Evolutionary conservation across 148 eudicot genomes (phyloP).

Genomic region (Amaranthus palmeri): DNA sequence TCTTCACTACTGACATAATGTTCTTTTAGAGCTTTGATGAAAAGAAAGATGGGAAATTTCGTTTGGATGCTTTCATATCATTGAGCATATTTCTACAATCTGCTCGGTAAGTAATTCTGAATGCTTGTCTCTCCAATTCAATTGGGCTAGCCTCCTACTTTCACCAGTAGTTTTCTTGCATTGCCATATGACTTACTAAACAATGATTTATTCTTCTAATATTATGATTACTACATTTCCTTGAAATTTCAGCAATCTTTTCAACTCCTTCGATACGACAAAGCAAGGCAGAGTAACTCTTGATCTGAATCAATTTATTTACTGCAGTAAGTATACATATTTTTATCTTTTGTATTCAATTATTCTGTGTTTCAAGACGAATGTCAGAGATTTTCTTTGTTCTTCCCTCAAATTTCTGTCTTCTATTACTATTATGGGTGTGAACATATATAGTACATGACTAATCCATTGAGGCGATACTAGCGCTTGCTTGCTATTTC

Average conservation of each 20-base stretch:
- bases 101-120: slow-evolving; percentile 48
- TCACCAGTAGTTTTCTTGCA: not conserved
- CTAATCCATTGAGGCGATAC: too few relatives aligned
- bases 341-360: not conserved
- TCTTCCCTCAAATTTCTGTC: too few relatives aligned
- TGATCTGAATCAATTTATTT: slow-evolving; percentile 81
- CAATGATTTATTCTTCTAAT: not conserved
- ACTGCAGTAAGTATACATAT: slow-evolving; percentile 69
- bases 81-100: slow-evolving; percentile 84
- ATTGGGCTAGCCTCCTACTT: not conserved
- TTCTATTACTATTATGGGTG: too few relatives aligned
- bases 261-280: slow-evolving; percentile 79
- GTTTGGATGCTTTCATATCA: slow-evolving; percentile 76
- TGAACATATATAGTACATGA: too few relatives aligned
- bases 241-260: slow-evolving; percentile 58
- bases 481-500: too few relatives aligned
- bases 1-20: not conserved
- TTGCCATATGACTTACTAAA: not conserved
- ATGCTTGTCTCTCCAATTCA: not conserved
- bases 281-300: slow-evolving; percentile 87
- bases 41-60: slow-evolving; percentile 66
- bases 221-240: not conserved
- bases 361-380: not conserved
- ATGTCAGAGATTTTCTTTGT: not conserved
- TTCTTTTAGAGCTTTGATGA: slow-evolving; percentile 74